These are phyloP conservation scores for Ambrosiella beaveri DNA, from an alignment of 2,329 filamentous ascomycete species.

Conservation along the genomic window DNA sequence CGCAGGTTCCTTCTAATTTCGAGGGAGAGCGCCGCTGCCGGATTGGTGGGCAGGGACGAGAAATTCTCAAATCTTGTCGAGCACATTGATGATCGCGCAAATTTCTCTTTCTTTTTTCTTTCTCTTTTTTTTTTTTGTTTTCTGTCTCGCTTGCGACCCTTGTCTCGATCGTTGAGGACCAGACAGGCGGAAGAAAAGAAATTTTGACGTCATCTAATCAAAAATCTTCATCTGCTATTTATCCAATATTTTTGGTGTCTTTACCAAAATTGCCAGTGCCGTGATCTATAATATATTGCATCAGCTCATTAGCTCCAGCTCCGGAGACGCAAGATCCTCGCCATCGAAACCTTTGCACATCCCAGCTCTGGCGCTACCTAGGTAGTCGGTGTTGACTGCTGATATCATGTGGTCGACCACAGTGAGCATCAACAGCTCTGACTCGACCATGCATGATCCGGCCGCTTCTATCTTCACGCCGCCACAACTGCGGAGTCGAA, in stretches of 20 bases:
- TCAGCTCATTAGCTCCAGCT: background rate
- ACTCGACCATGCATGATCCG: background rate
- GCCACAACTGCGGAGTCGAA: slow-evolving; percentile 4
- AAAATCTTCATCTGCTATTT: background rate
- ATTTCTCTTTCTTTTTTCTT: background rate
- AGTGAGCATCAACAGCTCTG: slow-evolving; percentile 6
- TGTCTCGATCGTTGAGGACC: background rate
- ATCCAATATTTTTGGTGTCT: background rate
- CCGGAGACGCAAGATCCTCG: no score
- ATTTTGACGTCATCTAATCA: background rate
- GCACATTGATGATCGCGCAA: background rate
- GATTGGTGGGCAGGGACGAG: background rate
- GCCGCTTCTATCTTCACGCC: slow-evolving; percentile 9
- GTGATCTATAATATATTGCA: no score
- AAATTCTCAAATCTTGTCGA: background rate
- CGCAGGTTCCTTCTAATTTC: background rate
- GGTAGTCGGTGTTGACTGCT: background rate
- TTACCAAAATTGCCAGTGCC: no score
- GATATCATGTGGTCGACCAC: slow-evolving; percentile 8
- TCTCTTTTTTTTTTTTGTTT: background rate
- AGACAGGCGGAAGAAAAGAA: background rate
- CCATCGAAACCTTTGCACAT: no score
- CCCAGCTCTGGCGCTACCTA: background rate
- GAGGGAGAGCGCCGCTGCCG: background rate
- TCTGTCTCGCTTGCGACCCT: background rate